Percentiles rank a stretch among this genome's conserved stretches.
These are phyloP conservation scores for Betula pendula DNA, from an alignment of 306 rosid species.

Conservation along the genomic window DNA sequence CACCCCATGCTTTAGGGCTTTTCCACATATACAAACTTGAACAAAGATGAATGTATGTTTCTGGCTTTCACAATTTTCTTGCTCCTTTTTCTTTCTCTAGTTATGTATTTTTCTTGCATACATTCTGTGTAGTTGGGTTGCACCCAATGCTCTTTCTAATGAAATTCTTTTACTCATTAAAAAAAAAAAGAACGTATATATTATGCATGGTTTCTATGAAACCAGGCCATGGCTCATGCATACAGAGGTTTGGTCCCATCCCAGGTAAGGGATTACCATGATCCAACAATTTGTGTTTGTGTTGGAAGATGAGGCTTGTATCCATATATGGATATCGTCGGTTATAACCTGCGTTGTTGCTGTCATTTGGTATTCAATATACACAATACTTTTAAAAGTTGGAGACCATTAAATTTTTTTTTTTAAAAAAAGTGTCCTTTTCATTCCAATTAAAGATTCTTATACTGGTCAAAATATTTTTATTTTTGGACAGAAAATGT, in stretches of 20 bases:
- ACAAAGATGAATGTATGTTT: background rate
- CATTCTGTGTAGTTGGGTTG: too few species aligned
- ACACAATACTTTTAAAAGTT: background rate
- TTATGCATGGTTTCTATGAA: background rate
- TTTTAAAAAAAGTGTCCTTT: background rate
- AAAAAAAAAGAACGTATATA: too few species aligned
- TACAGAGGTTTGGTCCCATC: background rate
- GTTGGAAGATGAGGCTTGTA: background rate
- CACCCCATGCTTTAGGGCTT: background rate
- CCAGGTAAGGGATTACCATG: background rate
- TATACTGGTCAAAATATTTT: background rate
- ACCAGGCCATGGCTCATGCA: background rate
- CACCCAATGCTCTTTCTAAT: too few species aligned
- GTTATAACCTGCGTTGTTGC: background rate
- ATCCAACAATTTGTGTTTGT: background rate
- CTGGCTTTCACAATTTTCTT: background rate
- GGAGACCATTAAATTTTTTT: background rate
- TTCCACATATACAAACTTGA: background rate
- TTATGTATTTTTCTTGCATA: too few species aligned
- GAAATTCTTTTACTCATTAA: too few species aligned
- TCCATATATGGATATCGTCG: background rate
- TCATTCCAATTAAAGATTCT: background rate
- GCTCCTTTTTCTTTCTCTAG: too few species aligned
- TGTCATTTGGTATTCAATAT: too few species aligned
- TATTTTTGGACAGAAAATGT: conserved; percentile 2